phyloP scores from a whole-genome alignment of 2,329 filamentous ascomycete genomes.

The Verticillium nonalfalfae region DNA sequence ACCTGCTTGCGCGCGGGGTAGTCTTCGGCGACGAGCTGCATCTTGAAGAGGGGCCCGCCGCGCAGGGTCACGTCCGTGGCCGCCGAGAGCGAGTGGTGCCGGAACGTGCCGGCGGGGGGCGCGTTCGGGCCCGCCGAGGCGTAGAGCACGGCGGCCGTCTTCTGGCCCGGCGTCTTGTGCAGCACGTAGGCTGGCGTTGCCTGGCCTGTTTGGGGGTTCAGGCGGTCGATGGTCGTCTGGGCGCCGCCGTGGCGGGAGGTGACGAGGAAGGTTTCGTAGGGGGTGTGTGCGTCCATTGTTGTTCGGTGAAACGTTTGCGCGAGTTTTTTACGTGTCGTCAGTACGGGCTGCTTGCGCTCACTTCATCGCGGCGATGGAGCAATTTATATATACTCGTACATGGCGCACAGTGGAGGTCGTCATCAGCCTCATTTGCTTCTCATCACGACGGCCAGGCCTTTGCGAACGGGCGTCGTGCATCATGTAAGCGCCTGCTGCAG shows the following conservation, averaged over 20 bases:
- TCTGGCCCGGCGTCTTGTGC: constrained; percentile 2
- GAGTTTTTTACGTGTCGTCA: background rate
- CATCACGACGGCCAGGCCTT: background rate
- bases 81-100: constrained; percentile 4
- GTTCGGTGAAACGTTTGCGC: background rate
- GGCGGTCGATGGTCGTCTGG: constrained; percentile 7
- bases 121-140: constrained; percentile 1
- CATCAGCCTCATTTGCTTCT: no score
- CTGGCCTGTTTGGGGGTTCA: constrained; percentile 1
- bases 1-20: constrained; percentile 2
- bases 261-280: background rate
- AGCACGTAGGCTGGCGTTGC: constrained; percentile 6
- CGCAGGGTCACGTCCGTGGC: constrained; percentile 5
- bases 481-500: background rate
- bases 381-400: no score
- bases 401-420: no score
- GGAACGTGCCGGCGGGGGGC: background rate
- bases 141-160: constrained; percentile 1
- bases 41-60: constrained; percentile 5
- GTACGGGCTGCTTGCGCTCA: no score
- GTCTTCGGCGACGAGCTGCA: constrained; percentile 1
- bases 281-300: background rate
- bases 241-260: background rate
- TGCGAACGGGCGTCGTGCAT: background rate
- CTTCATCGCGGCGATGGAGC: no score